Percentiles rank a stretch among this genome's conserved stretches.
phyloP scores from a whole-genome alignment of 2,329 filamentous ascomycete species.

The Talaromyces sp. region DNA sequence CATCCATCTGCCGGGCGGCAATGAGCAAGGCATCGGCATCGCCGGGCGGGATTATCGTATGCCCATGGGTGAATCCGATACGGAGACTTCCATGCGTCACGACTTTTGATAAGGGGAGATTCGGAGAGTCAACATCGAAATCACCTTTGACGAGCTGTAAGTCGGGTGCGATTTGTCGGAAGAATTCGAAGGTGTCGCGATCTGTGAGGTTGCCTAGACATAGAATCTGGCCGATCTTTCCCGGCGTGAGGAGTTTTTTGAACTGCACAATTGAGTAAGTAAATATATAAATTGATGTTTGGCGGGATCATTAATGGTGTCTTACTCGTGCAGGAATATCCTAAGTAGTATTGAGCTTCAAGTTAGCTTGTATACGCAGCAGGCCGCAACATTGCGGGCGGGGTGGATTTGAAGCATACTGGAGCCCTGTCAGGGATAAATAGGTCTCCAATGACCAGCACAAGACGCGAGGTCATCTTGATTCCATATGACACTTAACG shows the following conservation, averaged over 20 bases:
- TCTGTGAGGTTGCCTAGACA: constrained; percentile 79
- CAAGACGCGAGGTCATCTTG: constrained; percentile 75
- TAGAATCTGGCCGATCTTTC: constrained; percentile 77
- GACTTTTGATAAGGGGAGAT: constrained; percentile 63
- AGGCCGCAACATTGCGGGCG: constrained; percentile 10
- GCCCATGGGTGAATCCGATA: constrained; percentile 68
- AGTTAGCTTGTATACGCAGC: constrained; percentile 7
- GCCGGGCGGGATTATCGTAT: constrained; percentile 65
- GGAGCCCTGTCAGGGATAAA: constrained; percentile 91
- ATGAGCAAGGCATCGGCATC: constrained; percentile 66
- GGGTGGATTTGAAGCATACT: constrained; percentile 43
- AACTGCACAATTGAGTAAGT: constrained; percentile 54
- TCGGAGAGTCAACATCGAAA: constrained; percentile 65
- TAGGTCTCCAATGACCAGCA: constrained; percentile 87
- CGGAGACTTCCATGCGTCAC: constrained; percentile 66
- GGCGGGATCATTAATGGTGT: neutral
- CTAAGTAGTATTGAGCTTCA: constrained; percentile 32
- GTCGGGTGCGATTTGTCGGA: constrained; percentile 69
- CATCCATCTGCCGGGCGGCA: constrained; percentile 67
- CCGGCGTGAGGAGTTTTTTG: constrained; percentile 78
- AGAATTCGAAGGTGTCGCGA: constrained; percentile 75
- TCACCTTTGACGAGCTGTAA: constrained; percentile 68
- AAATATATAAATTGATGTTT: neutral
- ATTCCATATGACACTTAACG: constrained; percentile 25
- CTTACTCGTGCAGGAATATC: constrained; percentile 82